Conservation (phyloP, 1,139 yeast genomes). For the Candida gigantensis region DNA sequence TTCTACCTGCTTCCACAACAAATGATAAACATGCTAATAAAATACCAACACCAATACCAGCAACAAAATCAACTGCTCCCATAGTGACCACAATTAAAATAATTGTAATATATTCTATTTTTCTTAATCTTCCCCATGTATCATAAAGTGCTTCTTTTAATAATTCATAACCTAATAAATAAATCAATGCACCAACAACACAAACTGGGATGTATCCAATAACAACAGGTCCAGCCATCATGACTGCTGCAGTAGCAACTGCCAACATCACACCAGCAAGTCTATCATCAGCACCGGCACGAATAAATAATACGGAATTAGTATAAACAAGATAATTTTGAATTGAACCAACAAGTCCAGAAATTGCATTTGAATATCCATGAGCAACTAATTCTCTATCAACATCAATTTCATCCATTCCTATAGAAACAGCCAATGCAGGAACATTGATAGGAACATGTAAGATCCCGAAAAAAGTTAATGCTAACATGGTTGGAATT, state of each 20-base stretch:
- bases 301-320: conserved; percentile 83
- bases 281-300: conserved; percentile 92
- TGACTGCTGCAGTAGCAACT: conserved; percentile 71
- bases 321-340: conserved; percentile 95
- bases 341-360: conserved; percentile 84
- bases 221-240: conserved; percentile 89
- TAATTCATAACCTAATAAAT: conserved; percentile 85
- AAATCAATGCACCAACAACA: conserved; percentile 92
- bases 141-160: conserved; percentile 84
- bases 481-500: conserved; percentile 90
- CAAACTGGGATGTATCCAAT: conserved; percentile 93
- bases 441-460: conserved; percentile 98
- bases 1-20: conserved; percentile 85
- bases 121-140: conserved; percentile 73
- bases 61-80: conserved; percentile 95
- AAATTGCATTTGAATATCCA: conserved; percentile 85
- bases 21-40: conserved; percentile 88
- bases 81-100: conserved; percentile 82
- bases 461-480: conserved; percentile 90
- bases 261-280: conserved; percentile 88
- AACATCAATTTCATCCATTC: conserved; percentile 84
- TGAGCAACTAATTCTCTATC: conserved; percentile 94
- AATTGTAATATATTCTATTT: conserved; percentile 82
- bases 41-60: conserved; percentile 89
- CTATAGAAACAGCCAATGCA: conserved; percentile 88